Conservation (phyloP, 441 rosid genomes). For the Oxalis stricta region DNA sequence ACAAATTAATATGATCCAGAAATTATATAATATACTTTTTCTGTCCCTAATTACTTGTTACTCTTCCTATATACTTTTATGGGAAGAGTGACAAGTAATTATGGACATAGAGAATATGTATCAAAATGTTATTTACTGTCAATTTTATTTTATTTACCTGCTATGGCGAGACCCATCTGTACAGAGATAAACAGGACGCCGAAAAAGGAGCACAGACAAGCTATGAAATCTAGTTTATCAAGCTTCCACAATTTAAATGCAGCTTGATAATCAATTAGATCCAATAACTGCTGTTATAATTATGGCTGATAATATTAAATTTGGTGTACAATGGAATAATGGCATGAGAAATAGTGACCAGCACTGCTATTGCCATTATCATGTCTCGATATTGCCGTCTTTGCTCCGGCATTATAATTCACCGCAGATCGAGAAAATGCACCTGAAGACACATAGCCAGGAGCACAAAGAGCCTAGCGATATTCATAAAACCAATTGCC, state of each 20-base stretch:
- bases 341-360: constrained; percentile 25
- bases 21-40: no score
- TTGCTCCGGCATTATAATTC: constrained; percentile 24
- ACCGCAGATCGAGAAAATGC: constrained; percentile 25
- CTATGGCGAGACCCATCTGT: constrained; percentile 20
- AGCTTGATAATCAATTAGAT: constrained; percentile 17
- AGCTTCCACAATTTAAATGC: constrained; percentile 19
- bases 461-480: constrained; percentile 14
- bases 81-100: not conserved
- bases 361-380: constrained; percentile 17
- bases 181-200: constrained; percentile 25
- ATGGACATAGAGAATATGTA: not conserved
- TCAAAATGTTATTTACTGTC: not conserved
- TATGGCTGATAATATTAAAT: constrained; percentile 17
- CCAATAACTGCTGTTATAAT: constrained; percentile 23
- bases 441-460: constrained; percentile 19
- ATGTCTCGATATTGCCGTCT: constrained; percentile 16
- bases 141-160: constrained; percentile 9
- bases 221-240: constrained; percentile 24
- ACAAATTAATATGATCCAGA: not conserved
- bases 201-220: constrained; percentile 19
- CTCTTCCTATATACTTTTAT: not conserved
- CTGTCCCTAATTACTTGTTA: no score
- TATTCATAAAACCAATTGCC: constrained; percentile 15
- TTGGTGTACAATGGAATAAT: constrained; percentile 22